Conservation (phyloP, 352 stramenopile species). For the Phytopythium vexans region DNA sequence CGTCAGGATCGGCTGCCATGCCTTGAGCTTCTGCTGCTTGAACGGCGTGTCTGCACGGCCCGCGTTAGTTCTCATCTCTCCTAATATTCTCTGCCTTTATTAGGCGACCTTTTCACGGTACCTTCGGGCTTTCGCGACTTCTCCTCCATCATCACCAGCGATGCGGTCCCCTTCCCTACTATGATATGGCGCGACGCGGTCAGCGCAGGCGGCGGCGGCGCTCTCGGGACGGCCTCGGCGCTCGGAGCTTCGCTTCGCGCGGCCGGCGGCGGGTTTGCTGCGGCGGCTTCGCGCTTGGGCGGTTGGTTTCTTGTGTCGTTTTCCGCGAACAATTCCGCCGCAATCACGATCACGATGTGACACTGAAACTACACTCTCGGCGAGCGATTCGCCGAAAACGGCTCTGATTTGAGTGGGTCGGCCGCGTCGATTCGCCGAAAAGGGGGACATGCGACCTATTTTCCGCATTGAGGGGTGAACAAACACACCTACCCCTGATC, state of each 20-base stretch:
- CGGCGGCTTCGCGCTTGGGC: conserved; percentile 8
- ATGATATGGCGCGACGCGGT: conserved; percentile 16
- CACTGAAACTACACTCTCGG: neutral
- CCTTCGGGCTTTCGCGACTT: conserved; percentile 86
- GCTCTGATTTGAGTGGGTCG: conserved; percentile 7
- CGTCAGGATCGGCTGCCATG: conserved; percentile 97
- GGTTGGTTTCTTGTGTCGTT: conserved; percentile 17
- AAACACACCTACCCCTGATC: no score
- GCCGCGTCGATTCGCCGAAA: no score
- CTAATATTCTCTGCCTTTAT: neutral
- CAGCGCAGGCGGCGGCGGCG: conserved; percentile 6
- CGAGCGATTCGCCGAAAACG: neutral
- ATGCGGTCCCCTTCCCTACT: neutral
- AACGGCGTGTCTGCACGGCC: conserved; percentile 69
- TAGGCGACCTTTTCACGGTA: conserved; percentile 7
- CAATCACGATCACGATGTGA: no score
- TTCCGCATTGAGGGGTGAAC: no score
- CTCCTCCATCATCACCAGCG: conserved; percentile 60
- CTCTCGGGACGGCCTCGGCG: neutral
- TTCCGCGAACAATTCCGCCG: conserved; percentile 1
- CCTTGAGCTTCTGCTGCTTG: conserved; percentile 90
- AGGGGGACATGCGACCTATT: no score
- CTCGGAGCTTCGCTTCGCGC: neutral
- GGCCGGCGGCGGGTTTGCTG: no score
- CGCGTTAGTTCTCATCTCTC: neutral